Evolutionary conservation across 2,329 filamentous ascomycete species (phyloP).

Genomic region (Dactylonectria macrodidyma): DNA sequence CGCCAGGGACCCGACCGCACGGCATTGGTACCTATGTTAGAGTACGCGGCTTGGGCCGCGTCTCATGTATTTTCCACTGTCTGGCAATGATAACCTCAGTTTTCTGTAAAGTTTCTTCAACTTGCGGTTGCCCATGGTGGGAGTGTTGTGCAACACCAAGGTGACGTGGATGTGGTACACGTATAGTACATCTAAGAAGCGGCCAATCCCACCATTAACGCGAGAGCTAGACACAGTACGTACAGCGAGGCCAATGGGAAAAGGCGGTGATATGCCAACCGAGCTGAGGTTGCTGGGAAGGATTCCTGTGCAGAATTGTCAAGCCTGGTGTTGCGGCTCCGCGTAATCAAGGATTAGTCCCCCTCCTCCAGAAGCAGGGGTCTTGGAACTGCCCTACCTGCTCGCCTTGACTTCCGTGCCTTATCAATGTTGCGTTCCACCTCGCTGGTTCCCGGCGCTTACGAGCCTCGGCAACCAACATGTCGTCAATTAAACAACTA

Average conservation of each 20-base stretch:
- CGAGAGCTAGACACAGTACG: background rate
- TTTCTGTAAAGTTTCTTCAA: background rate
- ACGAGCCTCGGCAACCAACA: slow-evolving; percentile 2
- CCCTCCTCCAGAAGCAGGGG: background rate
- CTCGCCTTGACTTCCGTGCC: background rate
- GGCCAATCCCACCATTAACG: background rate
- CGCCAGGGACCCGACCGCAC: background rate
- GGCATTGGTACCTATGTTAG: background rate
- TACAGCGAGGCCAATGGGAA: background rate
- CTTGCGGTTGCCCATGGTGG: background rate
- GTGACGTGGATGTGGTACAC: background rate
- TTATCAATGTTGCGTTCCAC: background rate
- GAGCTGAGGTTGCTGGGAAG: no score
- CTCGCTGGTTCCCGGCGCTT: slow-evolving; percentile 12
- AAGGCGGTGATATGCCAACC: background rate
- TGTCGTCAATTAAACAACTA: background rate
- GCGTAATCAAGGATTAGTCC: background rate
- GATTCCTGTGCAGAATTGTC: background rate
- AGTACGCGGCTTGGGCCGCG: background rate
- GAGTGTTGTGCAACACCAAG: background rate
- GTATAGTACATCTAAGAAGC: background rate
- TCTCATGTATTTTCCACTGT: background rate
- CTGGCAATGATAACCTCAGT: background rate
- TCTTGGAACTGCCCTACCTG: background rate
- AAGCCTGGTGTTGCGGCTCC: background rate